Evolutionary conservation across 176 grass and related monocot genomes (phyloP).

Genomic region (Elymus sibiricus): DNA sequence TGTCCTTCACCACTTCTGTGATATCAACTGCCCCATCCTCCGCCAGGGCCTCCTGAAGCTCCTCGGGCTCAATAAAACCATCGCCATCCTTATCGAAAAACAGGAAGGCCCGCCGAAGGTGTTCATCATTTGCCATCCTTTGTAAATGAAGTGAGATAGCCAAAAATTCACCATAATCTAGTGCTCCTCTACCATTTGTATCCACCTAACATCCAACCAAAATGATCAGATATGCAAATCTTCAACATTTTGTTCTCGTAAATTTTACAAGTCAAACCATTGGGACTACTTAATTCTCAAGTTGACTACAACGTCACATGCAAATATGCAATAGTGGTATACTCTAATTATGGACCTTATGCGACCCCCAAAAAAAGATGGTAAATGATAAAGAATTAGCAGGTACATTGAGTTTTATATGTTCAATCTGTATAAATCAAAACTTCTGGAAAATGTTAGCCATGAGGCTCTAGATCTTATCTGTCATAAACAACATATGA

Average conservation of each 20-base stretch:
- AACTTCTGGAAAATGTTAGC: neutral
- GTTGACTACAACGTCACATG: neutral
- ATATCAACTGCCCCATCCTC: slow-evolving; percentile 56
- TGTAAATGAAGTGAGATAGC: slow-evolving; percentile 84
- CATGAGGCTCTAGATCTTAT: neutral
- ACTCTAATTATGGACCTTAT: slow-evolving; percentile 9
- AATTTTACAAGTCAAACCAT: neutral
- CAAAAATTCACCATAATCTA: slow-evolving; percentile 93
- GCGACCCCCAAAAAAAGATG: neutral
- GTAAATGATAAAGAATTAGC: neutral
- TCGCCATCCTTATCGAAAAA: slow-evolving; percentile 80
- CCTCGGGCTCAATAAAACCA: slow-evolving; percentile 78
- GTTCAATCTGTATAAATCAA: neutral
- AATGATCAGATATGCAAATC: slow-evolving; percentile 16
- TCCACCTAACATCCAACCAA: slow-evolving; percentile 56
- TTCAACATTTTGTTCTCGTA: neutral
- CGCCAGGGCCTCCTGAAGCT: slow-evolving; percentile 59
- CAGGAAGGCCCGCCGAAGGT: slow-evolving; percentile 71
- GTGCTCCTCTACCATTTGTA: slow-evolving; percentile 58
- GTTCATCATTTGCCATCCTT: slow-evolving; percentile 82
- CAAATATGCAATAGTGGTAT: neutral
- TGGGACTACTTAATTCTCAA: slow-evolving; percentile 6
- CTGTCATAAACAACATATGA: neutral
- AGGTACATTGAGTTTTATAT: neutral
- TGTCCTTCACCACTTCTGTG: slow-evolving; percentile 69